Evolutionary conservation across 192 early-diverging fungal species (phyloP).

Genomic region (Rhizoclosmatium globosum): DNA sequence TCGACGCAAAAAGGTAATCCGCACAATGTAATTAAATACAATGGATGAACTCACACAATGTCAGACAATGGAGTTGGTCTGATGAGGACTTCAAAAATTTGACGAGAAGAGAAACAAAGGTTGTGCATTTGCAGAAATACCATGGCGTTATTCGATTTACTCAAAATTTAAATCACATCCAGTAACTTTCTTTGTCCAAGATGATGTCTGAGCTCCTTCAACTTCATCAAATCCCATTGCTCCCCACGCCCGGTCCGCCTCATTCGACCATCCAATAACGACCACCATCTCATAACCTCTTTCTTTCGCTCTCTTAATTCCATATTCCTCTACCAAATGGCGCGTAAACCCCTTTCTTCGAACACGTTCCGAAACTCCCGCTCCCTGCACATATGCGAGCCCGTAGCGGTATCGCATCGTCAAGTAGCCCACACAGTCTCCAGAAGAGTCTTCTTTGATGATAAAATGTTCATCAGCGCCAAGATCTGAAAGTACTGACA

Average conservation of each 20-base stretch:
- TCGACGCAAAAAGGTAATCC: too few species aligned
- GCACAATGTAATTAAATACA: too few species aligned
- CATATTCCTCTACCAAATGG: conserved; percentile 11
- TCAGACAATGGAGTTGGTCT: too few species aligned
- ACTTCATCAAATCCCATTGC: conserved; percentile 17
- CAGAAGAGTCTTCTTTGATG: neutral
- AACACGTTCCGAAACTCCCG: conserved; percentile 26
- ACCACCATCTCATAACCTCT: conserved; percentile 9
- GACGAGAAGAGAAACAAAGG: too few species aligned
- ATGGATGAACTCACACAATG: too few species aligned
- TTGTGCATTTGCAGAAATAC: too few species aligned
- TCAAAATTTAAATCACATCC: neutral
- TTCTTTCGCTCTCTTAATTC: too few species aligned
- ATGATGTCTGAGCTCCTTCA: neutral
- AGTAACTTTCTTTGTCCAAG: neutral
- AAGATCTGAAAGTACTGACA: neutral
- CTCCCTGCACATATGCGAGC: conserved; percentile 35
- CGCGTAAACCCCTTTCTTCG: conserved; percentile 36
- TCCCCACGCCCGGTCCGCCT: conserved; percentile 10
- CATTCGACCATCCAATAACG: neutral
- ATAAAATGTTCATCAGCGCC: neutral
- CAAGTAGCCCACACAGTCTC: conserved; percentile 36
- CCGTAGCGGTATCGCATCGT: conserved; percentile 32
- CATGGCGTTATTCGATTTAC: too few species aligned
- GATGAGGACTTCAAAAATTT: too few species aligned